phyloP scores from a whole-genome alignment of 1,139 yeast genomes.

The Pneumocystis sp. region DNA sequence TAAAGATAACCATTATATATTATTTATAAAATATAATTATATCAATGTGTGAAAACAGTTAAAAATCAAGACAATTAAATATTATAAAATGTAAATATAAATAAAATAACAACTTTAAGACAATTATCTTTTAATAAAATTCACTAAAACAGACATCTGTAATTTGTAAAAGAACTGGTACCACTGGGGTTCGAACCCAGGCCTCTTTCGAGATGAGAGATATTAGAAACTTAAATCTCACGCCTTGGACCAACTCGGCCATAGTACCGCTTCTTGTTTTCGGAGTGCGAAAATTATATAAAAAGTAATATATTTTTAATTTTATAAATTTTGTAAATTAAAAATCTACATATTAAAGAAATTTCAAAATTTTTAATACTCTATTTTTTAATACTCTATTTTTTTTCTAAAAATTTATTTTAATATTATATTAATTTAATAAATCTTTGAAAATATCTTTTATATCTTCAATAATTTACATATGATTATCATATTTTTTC shows the following conservation, averaged over 20 bases:
- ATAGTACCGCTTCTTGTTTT: too few species aligned
- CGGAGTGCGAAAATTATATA: not conserved
- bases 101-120: too few species aligned
- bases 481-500: not conserved
- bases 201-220: conserved; percentile 1
- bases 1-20: too few species aligned
- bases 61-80: too few species aligned
- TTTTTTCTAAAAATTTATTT: too few species aligned
- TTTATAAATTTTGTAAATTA: not conserved
- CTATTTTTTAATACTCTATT: not conserved
- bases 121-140: too few species aligned
- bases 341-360: not conserved
- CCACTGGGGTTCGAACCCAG: conserved; percentile 1
- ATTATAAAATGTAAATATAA: too few species aligned
- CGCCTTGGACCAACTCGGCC: conserved; percentile 1
- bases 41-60: too few species aligned
- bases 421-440: too few species aligned
- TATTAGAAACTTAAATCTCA: not conserved
- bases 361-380: not conserved
- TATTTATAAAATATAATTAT: too few species aligned
- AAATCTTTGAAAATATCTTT: not conserved
- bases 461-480: not conserved
- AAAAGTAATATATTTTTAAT: not conserved
- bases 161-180: not conserved
- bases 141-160: too few species aligned